A percentile compares a stretch with the other conserved stretches of the same genome.
These are phyloP conservation scores for Podaxis sp. DNA, from an alignment of 768 basidiomycete species.

Conservation along the genomic window DNA sequence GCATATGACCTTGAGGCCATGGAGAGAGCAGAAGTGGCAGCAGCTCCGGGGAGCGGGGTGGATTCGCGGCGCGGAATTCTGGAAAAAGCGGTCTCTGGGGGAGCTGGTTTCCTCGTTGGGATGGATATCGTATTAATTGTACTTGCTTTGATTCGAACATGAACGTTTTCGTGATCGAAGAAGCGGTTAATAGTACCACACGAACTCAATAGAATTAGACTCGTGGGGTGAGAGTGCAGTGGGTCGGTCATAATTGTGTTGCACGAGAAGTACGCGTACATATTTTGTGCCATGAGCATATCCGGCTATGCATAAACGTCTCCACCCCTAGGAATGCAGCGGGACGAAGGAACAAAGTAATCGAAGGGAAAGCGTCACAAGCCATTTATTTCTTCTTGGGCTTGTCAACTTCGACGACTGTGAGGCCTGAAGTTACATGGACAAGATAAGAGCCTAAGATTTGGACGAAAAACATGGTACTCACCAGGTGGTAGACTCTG, in stretches of 20 bases:
- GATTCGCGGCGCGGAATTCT: constrained; percentile 8
- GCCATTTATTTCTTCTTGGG: constrained; percentile 72
- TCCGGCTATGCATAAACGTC: constrained; percentile 17
- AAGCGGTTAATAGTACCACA: not conserved
- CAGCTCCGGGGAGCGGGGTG: constrained; percentile 14
- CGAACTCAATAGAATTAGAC: not conserved
- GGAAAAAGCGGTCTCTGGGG: constrained; percentile 19
- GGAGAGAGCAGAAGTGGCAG: constrained; percentile 17
- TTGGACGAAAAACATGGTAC: constrained; percentile 24
- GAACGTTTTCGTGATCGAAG: no score
- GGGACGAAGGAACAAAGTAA: constrained; percentile 14
- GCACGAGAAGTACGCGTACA: constrained; percentile 7
- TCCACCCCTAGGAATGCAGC: not conserved
- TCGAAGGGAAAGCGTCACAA: constrained; percentile 9
- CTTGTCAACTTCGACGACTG: constrained; percentile 69
- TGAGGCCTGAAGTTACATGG: constrained; percentile 49
- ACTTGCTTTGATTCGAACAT: constrained; percentile 7
- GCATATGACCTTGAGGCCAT: constrained; percentile 33
- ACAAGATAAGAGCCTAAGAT: not conserved
- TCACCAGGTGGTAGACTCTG: constrained; percentile 92
- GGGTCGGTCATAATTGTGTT: constrained; percentile 2
- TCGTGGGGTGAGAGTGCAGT: not conserved
- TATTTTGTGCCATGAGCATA: constrained; percentile 6
- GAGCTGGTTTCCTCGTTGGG: constrained; percentile 21
- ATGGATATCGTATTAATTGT: constrained; percentile 9